These are phyloP conservation scores for Populus simonii DNA, from an alignment of 345 rosid genomes.

Conservation along the genomic window DNA sequence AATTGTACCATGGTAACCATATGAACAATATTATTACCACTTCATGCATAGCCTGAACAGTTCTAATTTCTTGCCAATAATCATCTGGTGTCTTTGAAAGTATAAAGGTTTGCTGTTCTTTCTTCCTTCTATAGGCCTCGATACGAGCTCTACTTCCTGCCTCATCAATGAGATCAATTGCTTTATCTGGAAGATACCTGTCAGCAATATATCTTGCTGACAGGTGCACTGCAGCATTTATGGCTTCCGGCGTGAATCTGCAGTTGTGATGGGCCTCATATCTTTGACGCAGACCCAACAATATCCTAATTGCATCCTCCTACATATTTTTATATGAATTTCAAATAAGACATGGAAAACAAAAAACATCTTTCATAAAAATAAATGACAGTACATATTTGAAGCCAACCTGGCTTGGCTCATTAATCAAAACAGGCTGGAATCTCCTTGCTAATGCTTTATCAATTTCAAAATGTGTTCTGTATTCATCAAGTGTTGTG, in stretches of 20 bases:
- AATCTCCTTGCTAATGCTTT: constrained; percentile 95
- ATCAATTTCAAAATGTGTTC: constrained; percentile 85
- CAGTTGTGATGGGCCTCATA: constrained; percentile 92
- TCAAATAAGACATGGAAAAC: constrained; percentile 20
- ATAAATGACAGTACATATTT: constrained; percentile 8
- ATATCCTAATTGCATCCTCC: constrained; percentile 89
- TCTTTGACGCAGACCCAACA: constrained; percentile 82
- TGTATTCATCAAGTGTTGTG: constrained; percentile 81
- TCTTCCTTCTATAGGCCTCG: constrained; percentile 75
- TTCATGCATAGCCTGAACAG: constrained; percentile 97
- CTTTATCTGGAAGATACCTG: constrained; percentile 96
- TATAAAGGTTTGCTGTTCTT: constrained; percentile 67
- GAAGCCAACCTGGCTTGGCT: constrained; percentile 78
- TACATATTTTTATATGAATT: constrained; percentile 27
- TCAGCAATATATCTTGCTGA: constrained; percentile 87
- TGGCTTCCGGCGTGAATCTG: constrained; percentile 72
- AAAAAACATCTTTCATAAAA: background rate
- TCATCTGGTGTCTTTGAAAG: constrained; percentile 83
- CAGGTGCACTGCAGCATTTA: constrained; percentile 85
- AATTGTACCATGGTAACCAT: background rate
- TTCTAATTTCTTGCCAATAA: constrained; percentile 96
- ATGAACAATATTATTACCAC: constrained; percentile 52
- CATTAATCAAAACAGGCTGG: constrained; percentile 84
- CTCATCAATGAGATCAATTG: constrained; percentile 96
- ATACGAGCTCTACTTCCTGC: constrained; percentile 98